A percentile compares a stretch with the other conserved stretches of the same genome.
phyloP scores from a whole-genome alignment of 768 basidiomycete species.

The Lactarius hengduanensis region DNA sequence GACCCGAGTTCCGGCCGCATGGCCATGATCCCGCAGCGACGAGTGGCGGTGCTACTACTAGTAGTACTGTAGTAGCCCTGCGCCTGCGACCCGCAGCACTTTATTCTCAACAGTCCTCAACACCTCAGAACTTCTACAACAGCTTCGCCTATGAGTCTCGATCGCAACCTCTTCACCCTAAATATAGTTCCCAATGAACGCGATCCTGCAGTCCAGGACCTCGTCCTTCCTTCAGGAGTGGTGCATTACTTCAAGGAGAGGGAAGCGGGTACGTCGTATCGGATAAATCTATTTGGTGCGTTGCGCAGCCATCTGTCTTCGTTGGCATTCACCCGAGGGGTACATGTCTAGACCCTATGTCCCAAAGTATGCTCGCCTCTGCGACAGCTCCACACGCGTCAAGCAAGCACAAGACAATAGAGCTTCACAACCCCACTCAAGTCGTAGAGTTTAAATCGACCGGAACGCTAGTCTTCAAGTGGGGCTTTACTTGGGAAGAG shows the following conservation, averaged over 20 bases:
- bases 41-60: not conserved
- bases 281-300: constrained; percentile 67
- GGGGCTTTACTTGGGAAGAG: constrained; percentile 84
- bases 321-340: not conserved
- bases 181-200: constrained; percentile 57
- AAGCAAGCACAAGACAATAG: constrained; percentile 71
- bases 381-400: constrained; percentile 62
- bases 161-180: constrained; percentile 84
- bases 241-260: constrained; percentile 74
- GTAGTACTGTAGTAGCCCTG: too few species aligned
- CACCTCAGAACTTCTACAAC: not conserved
- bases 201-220: constrained; percentile 62
- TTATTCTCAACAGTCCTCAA: too few species aligned
- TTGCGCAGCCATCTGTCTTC: not conserved
- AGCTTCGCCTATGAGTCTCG: constrained; percentile 63
- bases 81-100: constrained; percentile 1
- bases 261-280: constrained; percentile 53
- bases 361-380: constrained; percentile 67
- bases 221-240: constrained; percentile 61
- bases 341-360: constrained; percentile 59
- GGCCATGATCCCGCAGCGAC: not conserved
- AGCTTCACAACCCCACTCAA: constrained; percentile 70
- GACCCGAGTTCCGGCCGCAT: not conserved
- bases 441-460: constrained; percentile 71
- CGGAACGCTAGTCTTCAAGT: constrained; percentile 70